A percentile compares a stretch with the other conserved stretches of the same genome.
Conservation (phyloP, 1,284 basidiomycete species). For the Blastosporella zonata region DNA sequence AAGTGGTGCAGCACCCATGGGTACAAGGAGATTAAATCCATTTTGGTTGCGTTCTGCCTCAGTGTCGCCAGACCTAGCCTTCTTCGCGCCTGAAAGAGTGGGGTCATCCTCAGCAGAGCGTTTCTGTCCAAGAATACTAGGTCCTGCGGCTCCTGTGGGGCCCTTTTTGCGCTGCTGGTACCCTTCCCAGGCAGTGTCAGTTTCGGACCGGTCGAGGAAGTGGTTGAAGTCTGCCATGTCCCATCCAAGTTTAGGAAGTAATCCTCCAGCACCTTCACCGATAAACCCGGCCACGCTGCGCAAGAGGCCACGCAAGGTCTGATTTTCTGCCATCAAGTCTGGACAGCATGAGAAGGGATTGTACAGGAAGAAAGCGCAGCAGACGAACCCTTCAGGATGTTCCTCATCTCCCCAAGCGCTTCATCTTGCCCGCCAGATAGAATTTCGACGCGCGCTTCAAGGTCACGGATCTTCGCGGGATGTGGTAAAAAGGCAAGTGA, state of each 20-base stretch:
- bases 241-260: slow-evolving; percentile 80
- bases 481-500: slow-evolving; percentile 5
- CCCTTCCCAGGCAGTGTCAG: slow-evolving; percentile 88
- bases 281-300: slow-evolving; percentile 77
- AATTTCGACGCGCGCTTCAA: slow-evolving; percentile 89
- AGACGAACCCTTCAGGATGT: slow-evolving; percentile 69
- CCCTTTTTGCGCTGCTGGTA: slow-evolving; percentile 67
- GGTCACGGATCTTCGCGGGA: slow-evolving; percentile 74
- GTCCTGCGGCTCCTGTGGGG: slow-evolving; percentile 5
- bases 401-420: slow-evolving; percentile 75
- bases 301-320: slow-evolving; percentile 75
- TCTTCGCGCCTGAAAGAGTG: slow-evolving; percentile 43
- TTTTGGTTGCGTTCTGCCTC: slow-evolving; percentile 42
- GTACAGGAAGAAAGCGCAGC: neutral
- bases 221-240: slow-evolving; percentile 73
- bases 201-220: slow-evolving; percentile 81
- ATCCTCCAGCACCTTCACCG: slow-evolving; percentile 76
- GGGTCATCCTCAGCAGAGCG: slow-evolving; percentile 52
- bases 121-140: slow-evolving; percentile 31
- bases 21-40: slow-evolving; percentile 53
- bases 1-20: slow-evolving; percentile 42
- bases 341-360: neutral
- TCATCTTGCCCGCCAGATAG: slow-evolving; percentile 88
- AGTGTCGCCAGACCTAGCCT: slow-evolving; percentile 44
- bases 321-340: slow-evolving; percentile 89